Percentiles rank a stretch among this genome's conserved stretches.
phyloP scores from a whole-genome alignment of 768 basidiomycete species.

The Trametes maxima region DNA sequence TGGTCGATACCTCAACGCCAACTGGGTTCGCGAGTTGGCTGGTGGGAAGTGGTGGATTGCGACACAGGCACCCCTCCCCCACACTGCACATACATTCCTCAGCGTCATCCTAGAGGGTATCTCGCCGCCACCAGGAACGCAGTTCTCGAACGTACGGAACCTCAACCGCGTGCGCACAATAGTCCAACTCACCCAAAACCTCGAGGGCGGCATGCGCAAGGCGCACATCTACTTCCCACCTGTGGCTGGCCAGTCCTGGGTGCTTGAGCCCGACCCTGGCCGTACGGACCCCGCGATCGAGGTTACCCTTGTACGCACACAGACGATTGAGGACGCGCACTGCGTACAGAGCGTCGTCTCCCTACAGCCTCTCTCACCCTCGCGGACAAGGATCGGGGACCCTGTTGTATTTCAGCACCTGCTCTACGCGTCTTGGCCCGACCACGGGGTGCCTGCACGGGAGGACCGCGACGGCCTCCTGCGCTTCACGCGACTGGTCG shows the following conservation, averaged over 20 bases:
- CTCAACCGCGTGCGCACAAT: slow-evolving; percentile 64
- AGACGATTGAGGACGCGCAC: slow-evolving; percentile 54
- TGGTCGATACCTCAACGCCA: slow-evolving; percentile 78
- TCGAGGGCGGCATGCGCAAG: slow-evolving; percentile 72
- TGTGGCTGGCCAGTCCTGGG: slow-evolving; percentile 50
- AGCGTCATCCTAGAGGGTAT: slow-evolving; percentile 60
- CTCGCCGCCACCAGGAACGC: slow-evolving; percentile 31
- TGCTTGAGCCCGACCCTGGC: slow-evolving; percentile 50
- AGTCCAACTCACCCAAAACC: slow-evolving; percentile 76
- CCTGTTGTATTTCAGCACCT: slow-evolving; percentile 66
- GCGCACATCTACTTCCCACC: slow-evolving; percentile 79
- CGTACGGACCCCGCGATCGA: slow-evolving; percentile 45
- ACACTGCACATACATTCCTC: slow-evolving; percentile 76
- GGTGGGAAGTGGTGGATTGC: slow-evolving; percentile 86
- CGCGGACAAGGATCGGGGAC: slow-evolving; percentile 28
- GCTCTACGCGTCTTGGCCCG: slow-evolving; percentile 80
- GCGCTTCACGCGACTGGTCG: slow-evolving; percentile 65
- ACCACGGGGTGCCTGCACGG: slow-evolving; percentile 75
- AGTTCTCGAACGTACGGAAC: slow-evolving; percentile 22
- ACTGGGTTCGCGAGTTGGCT: slow-evolving; percentile 76
- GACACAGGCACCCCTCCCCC: slow-evolving; percentile 75
- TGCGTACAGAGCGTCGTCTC: slow-evolving; percentile 66
- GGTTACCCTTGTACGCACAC: slow-evolving; percentile 56
- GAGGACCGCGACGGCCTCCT: slow-evolving; percentile 63
- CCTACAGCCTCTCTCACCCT: slow-evolving; percentile 41